phyloP scores from a whole-genome alignment of 345 rosid species.

The Moricandia arvensis region DNA sequence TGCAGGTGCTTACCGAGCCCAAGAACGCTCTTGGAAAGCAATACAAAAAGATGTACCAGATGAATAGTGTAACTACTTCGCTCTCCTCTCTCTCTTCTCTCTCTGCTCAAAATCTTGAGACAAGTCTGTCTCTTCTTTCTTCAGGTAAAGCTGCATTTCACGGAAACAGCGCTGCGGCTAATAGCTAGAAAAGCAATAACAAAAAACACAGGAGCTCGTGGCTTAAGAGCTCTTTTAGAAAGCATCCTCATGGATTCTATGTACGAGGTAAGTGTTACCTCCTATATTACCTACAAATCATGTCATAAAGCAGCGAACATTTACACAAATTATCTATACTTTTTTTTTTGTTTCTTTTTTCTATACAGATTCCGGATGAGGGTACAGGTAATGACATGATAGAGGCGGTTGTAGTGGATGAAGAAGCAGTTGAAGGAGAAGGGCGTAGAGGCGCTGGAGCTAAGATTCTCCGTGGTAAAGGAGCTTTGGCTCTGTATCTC shows the following conservation, averaged over 20 bases:
- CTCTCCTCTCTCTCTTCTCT: background rate
- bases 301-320: background rate
- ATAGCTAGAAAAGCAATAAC: conserved; percentile 84
- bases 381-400: conserved; percentile 65
- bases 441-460: conserved; percentile 61
- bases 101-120: conserved; percentile 11
- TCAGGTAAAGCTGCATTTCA: conserved; percentile 89
- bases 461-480: conserved; percentile 80
- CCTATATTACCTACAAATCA: background rate
- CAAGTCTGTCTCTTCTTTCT: background rate
- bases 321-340: background rate
- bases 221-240: conserved; percentile 82
- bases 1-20: conserved; percentile 88
- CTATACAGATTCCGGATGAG: conserved; percentile 81
- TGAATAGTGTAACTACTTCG: conserved; percentile 73
- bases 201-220: conserved; percentile 94
- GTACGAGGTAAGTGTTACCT: conserved; percentile 69
- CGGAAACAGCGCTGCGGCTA: conserved; percentile 66
- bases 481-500: conserved; percentile 69
- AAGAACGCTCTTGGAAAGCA: conserved; percentile 97
- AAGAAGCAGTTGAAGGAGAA: conserved; percentile 66
- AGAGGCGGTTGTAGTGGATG: conserved; percentile 88
- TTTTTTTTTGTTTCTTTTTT: background rate
- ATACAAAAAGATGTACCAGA: conserved; percentile 86
- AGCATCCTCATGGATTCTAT: conserved; percentile 92